A percentile compares a stretch with the other conserved stretches of the same genome.
phyloP scores from a whole-genome alignment of 2,329 filamentous ascomycete genomes.

The Hypoxylon sp. region DNA sequence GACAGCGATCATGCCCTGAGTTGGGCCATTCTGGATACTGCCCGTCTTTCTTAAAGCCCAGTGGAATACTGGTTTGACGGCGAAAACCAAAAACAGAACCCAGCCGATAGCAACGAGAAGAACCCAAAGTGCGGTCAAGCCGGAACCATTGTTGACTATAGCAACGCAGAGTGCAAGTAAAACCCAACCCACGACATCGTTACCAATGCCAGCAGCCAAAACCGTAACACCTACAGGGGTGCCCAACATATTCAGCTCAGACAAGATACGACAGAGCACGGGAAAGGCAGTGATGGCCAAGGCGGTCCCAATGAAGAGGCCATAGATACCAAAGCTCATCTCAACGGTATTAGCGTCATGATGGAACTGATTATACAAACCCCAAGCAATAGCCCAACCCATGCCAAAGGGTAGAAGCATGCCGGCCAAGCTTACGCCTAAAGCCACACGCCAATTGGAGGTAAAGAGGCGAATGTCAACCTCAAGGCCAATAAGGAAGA shows the following conservation, averaged over 20 bases:
- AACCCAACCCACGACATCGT: constrained; percentile 93
- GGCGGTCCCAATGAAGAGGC: constrained; percentile 89
- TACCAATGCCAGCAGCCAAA: constrained; percentile 90
- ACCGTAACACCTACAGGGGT: constrained; percentile 92
- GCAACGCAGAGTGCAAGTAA: constrained; percentile 93
- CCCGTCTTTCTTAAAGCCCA: constrained; percentile 81
- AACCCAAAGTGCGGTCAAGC: constrained; percentile 87
- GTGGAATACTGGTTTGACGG: constrained; percentile 80
- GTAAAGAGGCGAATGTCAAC: constrained; percentile 78
- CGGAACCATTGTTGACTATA: constrained; percentile 87
- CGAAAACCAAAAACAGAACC: constrained; percentile 80
- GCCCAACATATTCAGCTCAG: constrained; percentile 86
- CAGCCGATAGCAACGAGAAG: constrained; percentile 82
- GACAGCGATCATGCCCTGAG: constrained; percentile 85
- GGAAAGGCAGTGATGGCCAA: constrained; percentile 94
- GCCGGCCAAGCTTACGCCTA: constrained; percentile 76
- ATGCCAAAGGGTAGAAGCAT: constrained; percentile 82
- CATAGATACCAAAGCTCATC: constrained; percentile 61
- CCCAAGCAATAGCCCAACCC: constrained; percentile 78
- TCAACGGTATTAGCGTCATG: constrained; percentile 48
- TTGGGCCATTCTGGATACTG: constrained; percentile 88
- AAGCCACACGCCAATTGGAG: constrained; percentile 78
- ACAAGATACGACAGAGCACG: constrained; percentile 92
- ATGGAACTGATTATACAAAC: constrained; percentile 77
- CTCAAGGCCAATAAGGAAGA: constrained; percentile 83